Conservation (phyloP, 805 yeast genomes). For the Cyberlindnera misumaiensis region DNA sequence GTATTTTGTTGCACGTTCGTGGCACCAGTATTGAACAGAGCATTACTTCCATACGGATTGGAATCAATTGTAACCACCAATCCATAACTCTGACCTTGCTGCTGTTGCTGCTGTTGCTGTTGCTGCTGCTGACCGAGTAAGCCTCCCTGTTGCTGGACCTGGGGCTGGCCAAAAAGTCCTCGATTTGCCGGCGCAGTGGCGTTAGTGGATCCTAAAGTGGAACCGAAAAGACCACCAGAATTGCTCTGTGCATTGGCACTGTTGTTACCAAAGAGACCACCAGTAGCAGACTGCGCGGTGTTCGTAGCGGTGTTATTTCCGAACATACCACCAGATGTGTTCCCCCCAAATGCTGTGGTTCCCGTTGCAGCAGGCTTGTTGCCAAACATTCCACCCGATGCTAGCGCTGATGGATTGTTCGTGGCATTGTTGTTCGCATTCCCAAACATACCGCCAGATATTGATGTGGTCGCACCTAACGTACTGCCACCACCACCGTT, state of each 20-base stretch:
- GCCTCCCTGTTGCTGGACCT: constrained; percentile 4
- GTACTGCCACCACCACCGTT: constrained; percentile 9
- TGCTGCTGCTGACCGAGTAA: constrained; percentile 25
- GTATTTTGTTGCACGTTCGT: constrained; percentile 28
- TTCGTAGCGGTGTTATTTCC: constrained; percentile 24
- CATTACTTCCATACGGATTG: constrained; percentile 77
- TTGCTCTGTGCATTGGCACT: constrained; percentile 16
- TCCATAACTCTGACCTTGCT: constrained; percentile 15
- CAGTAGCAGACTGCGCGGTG: constrained; percentile 20
- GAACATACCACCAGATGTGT: constrained; percentile 17
- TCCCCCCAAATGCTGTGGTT: constrained; percentile 16
- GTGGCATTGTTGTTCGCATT: constrained; percentile 17
- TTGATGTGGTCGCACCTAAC: constrained; percentile 7
- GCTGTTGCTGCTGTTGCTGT: constrained; percentile 14
- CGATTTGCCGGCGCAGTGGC: constrained; percentile 7
- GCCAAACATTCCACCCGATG: constrained; percentile 34
- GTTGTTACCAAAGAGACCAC: constrained; percentile 24
- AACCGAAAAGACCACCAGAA: constrained; percentile 31
- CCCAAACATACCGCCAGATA: constrained; percentile 37
- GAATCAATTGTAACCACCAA: constrained; percentile 30
- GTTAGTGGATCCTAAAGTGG: constrained; percentile 20
- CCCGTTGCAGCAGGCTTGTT: constrained; percentile 25
- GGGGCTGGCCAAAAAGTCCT: constrained; percentile 22
- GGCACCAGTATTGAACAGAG: constrained; percentile 45
- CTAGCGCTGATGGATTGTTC: constrained; percentile 22